Evolutionary conservation across 257 asterid genomes (phyloP).

Genomic region (Thymus mandschuricus): DNA sequence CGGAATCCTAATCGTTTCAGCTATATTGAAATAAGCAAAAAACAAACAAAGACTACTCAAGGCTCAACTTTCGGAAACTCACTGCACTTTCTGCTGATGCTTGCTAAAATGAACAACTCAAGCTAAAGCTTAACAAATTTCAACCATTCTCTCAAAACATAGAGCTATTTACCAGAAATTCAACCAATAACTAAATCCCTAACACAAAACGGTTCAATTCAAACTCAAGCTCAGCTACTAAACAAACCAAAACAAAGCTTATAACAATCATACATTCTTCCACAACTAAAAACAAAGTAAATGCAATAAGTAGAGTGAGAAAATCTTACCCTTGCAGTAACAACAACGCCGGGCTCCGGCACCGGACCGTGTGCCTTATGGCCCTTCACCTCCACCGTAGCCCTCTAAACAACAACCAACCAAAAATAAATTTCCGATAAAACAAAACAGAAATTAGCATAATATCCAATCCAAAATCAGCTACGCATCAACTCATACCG

Average conservation of each 20-base stretch:
- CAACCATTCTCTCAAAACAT: not conserved
- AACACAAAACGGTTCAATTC: not conserved
- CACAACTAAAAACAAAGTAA: not conserved
- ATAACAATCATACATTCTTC: not conserved
- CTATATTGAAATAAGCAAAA: conserved; percentile 1
- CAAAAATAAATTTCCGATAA: conserved; percentile 24
- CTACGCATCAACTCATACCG: conserved; percentile 40
- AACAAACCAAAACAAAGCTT: not conserved
- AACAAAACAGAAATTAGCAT: not conserved
- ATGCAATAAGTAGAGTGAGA: not conserved
- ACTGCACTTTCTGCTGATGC: not conserved
- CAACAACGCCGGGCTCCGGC: conserved; percentile 84
- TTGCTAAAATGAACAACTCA: not conserved
- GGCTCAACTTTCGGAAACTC: not conserved
- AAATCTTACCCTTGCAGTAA: conserved; percentile 75
- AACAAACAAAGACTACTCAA: not conserved
- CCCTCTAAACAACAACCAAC: conserved; percentile 49
- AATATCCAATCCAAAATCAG: not conserved
- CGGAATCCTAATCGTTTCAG: conserved; percentile 2
- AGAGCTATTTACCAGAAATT: not conserved
- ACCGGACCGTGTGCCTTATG: conserved; percentile 94
- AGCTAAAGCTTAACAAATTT: not conserved
- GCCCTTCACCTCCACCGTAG: conserved; percentile 82
- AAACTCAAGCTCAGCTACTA: not conserved
- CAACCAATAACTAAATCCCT: not conserved